phyloP scores from a whole-genome alignment of 2,329 filamentous ascomycete genomes.

The Cephalotrichum gorgonifer region DNA sequence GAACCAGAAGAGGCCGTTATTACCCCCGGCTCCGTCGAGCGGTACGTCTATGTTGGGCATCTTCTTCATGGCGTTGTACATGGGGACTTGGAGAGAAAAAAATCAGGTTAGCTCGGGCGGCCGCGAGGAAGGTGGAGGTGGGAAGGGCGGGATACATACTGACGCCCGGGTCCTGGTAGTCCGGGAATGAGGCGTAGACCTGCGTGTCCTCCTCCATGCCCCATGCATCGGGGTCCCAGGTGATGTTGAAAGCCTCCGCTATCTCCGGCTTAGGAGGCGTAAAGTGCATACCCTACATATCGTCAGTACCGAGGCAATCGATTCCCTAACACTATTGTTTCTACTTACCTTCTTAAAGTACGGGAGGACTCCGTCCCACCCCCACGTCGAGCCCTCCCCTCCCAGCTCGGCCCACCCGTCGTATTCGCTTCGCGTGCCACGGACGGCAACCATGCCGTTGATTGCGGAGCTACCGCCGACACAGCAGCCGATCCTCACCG shows the following conservation, averaged over 20 bases:
- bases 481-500: constrained; percentile 19
- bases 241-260: constrained; percentile 13
- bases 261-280: constrained; percentile 11
- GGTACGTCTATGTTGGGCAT: constrained; percentile 15
- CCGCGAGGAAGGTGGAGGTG: not conserved
- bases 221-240: constrained; percentile 15
- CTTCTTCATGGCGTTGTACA: constrained; percentile 15
- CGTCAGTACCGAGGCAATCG: not conserved
- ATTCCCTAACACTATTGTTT: not conserved
- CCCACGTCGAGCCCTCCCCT: constrained; percentile 26
- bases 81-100: constrained; percentile 6
- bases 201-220: constrained; percentile 10
- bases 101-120: not conserved
- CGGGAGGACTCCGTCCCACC: constrained; percentile 23
- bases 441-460: constrained; percentile 26
- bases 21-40: constrained; percentile 13
- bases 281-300: constrained; percentile 5
- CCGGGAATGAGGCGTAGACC: constrained; percentile 15
- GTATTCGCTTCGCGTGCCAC: constrained; percentile 26
- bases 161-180: constrained; percentile 5
- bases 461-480: constrained; percentile 28
- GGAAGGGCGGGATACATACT: not conserved
- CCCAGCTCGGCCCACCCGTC: constrained; percentile 33
- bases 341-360: constrained; percentile 29
- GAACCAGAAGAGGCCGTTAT: constrained; percentile 17